Percentiles rank a stretch among this genome's conserved stretches.
Conservation (phyloP, 345 rosid species). For the Adansonia digitata region DNA sequence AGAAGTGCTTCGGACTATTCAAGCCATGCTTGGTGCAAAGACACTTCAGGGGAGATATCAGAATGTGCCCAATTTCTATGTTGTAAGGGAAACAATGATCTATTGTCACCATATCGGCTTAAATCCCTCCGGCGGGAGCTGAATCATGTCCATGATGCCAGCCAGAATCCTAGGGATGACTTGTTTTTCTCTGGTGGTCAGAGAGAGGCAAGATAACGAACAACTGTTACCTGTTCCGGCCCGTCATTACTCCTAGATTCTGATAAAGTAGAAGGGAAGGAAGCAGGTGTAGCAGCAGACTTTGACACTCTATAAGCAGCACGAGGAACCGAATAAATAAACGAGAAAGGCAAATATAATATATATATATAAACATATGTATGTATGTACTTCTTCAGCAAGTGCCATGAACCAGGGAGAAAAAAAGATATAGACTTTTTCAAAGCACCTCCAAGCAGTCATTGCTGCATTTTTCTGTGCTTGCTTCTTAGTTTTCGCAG, state of each 20-base stretch:
- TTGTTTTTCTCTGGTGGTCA: conserved; percentile 19
- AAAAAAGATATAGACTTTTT: conserved; percentile 23
- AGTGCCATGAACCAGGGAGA: too few species aligned
- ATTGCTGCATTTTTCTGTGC: conserved; percentile 46
- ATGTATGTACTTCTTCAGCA: too few species aligned
- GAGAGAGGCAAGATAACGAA: conserved; percentile 34
- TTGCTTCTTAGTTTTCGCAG: conserved; percentile 45
- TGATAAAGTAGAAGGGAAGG: conserved; percentile 5
- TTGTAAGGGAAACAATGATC: conserved; percentile 15
- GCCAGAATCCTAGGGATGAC: conserved; percentile 9
- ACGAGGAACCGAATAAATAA: not conserved
- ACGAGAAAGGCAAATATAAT: not conserved
- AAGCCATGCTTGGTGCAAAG: conserved; percentile 7
- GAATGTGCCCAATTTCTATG: conserved; percentile 7
- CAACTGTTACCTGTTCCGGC: conserved; percentile 37
- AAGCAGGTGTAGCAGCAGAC: conserved; percentile 12
- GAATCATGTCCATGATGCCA: not conserved
- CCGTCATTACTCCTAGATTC: conserved; percentile 30
- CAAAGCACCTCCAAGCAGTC: conserved; percentile 39
- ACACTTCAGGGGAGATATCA: conserved; percentile 9
- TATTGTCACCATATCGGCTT: not conserved
- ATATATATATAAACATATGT: too few species aligned
- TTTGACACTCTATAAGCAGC: conserved; percentile 16
- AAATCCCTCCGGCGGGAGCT: conserved; percentile 10
- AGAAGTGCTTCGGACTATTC: conserved; percentile 2